Conservation (phyloP, 2,329 filamentous ascomycete species). For the Ceratocystiopsis brevicomis region DNA sequence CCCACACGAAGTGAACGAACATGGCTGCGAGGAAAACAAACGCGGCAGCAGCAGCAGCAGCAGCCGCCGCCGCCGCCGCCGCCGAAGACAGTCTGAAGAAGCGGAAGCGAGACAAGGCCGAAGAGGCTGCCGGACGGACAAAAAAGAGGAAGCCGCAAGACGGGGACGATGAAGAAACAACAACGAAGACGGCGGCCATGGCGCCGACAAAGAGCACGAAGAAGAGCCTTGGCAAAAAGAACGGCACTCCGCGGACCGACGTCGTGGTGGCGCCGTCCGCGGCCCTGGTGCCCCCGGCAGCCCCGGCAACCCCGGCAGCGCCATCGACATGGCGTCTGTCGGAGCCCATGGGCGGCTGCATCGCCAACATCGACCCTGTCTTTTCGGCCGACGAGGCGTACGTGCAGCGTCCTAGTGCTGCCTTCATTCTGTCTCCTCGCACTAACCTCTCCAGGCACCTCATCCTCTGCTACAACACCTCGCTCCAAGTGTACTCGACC, state of each 20-base stretch:
- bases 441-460: constrained; percentile 30
- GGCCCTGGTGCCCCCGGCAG: constrained; percentile 1
- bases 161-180: neutral
- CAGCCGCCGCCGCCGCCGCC: constrained; percentile 8
- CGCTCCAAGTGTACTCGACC: constrained; percentile 65
- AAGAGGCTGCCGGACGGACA: constrained; percentile 8
- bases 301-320: constrained; percentile 1
- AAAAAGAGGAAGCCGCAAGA: constrained; percentile 8
- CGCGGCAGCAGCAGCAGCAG: constrained; percentile 10
- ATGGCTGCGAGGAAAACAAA: constrained; percentile 10
- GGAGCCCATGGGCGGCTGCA: constrained; percentile 44
- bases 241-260: neutral
- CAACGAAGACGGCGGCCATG: neutral
- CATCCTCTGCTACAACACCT: constrained; percentile 54
- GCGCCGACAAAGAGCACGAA: neutral
- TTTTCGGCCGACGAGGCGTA: constrained; percentile 43
- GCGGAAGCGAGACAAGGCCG: constrained; percentile 16
- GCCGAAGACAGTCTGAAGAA: constrained; percentile 12
- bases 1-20: neutral
- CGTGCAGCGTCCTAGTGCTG: constrained; percentile 10
- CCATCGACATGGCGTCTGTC: constrained; percentile 37
- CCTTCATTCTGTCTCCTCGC: neutral
- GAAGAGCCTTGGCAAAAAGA: neutral
- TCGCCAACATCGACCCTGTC: constrained; percentile 45
- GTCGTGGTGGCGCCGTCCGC: neutral